Conservation (phyloP, 2,329 filamentous ascomycete genomes). For the Fusarium sp. region DNA sequence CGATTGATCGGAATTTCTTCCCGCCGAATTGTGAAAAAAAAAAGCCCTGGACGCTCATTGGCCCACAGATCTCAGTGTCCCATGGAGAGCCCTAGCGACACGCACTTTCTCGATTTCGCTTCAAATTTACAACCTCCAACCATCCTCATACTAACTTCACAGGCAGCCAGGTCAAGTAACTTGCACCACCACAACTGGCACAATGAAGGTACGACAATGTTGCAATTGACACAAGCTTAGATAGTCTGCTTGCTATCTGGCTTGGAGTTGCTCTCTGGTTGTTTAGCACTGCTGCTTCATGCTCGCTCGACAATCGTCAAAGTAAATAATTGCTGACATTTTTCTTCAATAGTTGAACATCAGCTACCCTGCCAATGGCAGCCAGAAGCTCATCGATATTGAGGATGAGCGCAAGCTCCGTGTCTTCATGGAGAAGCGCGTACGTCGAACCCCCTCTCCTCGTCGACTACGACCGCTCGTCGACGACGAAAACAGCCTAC, state of each 20-base stretch:
- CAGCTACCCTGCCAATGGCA: conserved; percentile 97
- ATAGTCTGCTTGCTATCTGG: neutral
- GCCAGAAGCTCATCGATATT: conserved; percentile 98
- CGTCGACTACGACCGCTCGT: conserved; percentile 18
- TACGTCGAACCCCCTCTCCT: conserved; percentile 57
- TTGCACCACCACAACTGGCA: conserved; percentile 58
- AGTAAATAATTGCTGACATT: conserved; percentile 47
- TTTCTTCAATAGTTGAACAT: conserved; percentile 64
- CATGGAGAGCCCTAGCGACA: conserved; percentile 53
- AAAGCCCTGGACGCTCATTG: conserved; percentile 46
- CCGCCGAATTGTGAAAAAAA: conserved; percentile 20
- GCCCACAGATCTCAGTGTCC: conserved; percentile 33
- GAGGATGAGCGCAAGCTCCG: conserved; percentile 99
- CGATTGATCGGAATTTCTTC: conserved; percentile 36
- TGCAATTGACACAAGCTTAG: conserved; percentile 10
- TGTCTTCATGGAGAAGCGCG: conserved; percentile 98
- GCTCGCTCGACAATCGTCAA: conserved; percentile 5
- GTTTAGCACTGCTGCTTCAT: neutral
- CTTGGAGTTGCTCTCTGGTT: neutral
- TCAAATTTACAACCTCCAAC: conserved; percentile 48
- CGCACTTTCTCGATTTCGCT: conserved; percentile 52
- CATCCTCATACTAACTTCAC: conserved; percentile 50
- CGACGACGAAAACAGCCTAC: conserved; percentile 29
- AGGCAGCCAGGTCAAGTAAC: conserved; percentile 55
- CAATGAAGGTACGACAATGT: conserved; percentile 56